Evolutionary conservation across 306 rosid species (phyloP), one percentile per base, ranked within the genome.

Genomic region (Elaeagnus macrophylla): DNA sequence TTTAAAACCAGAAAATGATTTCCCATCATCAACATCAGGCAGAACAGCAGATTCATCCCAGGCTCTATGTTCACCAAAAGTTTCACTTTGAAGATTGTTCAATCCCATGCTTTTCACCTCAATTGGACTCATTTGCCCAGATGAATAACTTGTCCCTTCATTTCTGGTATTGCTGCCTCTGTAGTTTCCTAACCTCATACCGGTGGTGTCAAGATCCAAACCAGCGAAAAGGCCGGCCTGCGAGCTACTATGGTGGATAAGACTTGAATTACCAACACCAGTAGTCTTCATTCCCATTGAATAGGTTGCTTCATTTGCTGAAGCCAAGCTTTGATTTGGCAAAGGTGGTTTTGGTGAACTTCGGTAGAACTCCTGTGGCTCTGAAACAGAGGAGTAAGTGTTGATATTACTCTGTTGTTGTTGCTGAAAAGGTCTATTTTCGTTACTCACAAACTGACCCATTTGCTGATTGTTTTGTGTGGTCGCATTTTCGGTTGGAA

Each of bases 211-310:
- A 54, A 84, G 59, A 75, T 74, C 68, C 9, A 83, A 68, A 59
- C 69, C 58, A 60, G 90, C 65, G 47, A 91, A 82, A 8, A 79
- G 67, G 46, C 96, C 97, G 1, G 94, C 86, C 0, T 95, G 97
- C 9, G 94, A 91, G 70, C 97, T 91, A 61, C 84, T 86, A 17
- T 86, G 95, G 53, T 95, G 72, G 43, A 80, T 65, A 42, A 91
- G 97, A 62, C 19, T 79, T 12, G 83, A 73, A 42, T 49, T 54
- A 51, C 61, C 58, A 37, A 79, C 72, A 56, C 60, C 54, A 11
- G 80, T 88, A 7, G 87, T 68, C 61, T 72, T 88, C 58, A 66
- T 48, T 25, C 69, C 84, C 57, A 72, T 37, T 18, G 85, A 72
- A 54, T 49, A 20, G 39, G 66, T 38, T 55, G 55, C 83, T 15